Evolutionary conservation across 768 basidiomycete genomes (phyloP), one percentile per base, ranked within the genome.

Genomic region (Leccinellum luteum): DNA sequence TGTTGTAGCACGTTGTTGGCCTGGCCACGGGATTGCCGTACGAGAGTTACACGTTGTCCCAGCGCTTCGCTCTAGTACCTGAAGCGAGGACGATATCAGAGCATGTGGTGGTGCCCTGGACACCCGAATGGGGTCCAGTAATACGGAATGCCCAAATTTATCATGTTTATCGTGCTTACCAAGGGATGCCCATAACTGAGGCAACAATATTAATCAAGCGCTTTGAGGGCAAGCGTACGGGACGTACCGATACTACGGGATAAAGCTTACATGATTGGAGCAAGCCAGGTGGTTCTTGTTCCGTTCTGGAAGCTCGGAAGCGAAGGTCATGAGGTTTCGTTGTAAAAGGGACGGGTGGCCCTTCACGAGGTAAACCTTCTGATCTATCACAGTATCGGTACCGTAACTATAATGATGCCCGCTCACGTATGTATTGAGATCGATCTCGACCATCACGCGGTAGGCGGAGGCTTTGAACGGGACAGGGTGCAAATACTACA

Each of bases 351-450:
- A 55, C n/a, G 38, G 44, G 30, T 12, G 48, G 32, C 49, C 49
- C 38, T 48, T 52, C 27, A 56, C 60, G 64, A 67, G 59, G 66
- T 15, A 68, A n/a, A 67, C 28, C 44, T 41, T 60, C 21, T 60
- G 66, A 68, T 68, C 58, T 51, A 64, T 64, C 57, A 58, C 58
- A 49, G 48, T 63, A 65, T 68, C 67, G 67, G 67, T 68, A 68
- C 67, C 67, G 67, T 68, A 69, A 68, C 13, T 63, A 49, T 48
- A 69, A 67, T 68, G 67, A 68, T 68, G 67, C 61, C 66, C 66
- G 68, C 55, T 51, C 65, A 64, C 54, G 65, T 57, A 66, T 58
- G 62, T 55, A 66, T 58, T 59, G 60, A 57, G 62, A 56, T 54
- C 60, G 61, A 57, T 59, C 51, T 66, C 53, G 64, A 64, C 54